Base-by-base conservation (phyloP, 192 early-diverging fungal genomes). In the Chytriomyces hyalinus region DNA sequence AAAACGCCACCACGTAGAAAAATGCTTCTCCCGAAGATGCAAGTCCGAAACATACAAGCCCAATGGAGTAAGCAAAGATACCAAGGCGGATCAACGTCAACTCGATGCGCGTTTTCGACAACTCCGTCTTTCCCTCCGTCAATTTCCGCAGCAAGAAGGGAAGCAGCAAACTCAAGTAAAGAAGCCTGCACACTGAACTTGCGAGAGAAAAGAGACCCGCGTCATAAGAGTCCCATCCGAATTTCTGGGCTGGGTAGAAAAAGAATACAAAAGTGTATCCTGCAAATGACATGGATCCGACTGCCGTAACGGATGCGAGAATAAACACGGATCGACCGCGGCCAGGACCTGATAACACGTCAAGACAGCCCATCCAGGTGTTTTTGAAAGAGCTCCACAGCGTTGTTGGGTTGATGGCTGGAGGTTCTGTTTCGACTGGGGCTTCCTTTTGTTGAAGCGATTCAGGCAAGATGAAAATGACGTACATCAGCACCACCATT, bases 381-480 rank as follows among this genome's bases (percentile, higher is more conserved):
- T 45, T n/a, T 24, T 13, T 24, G 43, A 84, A 61, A 15, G 72
- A 44, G 22, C 26, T 50, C 49, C 53, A 70, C 9, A 70, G 7
- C 9, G 69, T 10, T 22, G 10, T 13, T 17, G 77, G 53, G n/a
- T 26, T 51, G 73, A 65, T 26, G 11, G 46, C 5, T 28, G 60
- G 11, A 45, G 61, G 67, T 24, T 20, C 13, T 5, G 49, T 22
- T 26, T 13, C 61, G 36, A 36, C 36, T 36, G 36, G 36, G 0
- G 36, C 36, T 36, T 36, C 36, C 36, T 74, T 67, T 6, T 17
- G 36, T n/a, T 53, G 62, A 6, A 84, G 64, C 1, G 81, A 83
- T 62, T 87, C 85, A 8, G 85, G 82, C 17, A 87, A 63, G 48
- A 84, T 61, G 44, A 87, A 67, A 22, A 73, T 17, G 43, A 80